These are phyloP conservation scores for Fonsecaea erecta DNA, from an alignment of 2,329 filamentous ascomycete genomes.

Conservation along the genomic window DNA sequence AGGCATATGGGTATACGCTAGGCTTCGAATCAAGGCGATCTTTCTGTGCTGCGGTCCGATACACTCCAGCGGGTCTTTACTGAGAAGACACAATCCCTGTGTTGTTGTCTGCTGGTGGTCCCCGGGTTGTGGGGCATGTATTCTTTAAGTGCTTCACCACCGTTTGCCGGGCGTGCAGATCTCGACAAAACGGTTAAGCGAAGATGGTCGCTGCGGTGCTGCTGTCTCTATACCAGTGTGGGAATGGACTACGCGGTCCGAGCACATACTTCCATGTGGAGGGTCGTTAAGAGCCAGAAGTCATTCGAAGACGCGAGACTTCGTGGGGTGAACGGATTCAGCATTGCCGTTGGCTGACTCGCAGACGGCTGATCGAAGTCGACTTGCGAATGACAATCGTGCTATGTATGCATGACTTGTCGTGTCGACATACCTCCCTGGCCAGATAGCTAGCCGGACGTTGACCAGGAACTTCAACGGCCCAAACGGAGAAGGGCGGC, in stretches of 20 bases:
- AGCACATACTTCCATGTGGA: too few species aligned
- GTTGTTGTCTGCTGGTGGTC: neutral
- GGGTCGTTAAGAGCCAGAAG: neutral
- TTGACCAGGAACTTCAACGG: neutral
- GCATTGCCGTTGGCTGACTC: neutral
- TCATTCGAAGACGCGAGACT: neutral
- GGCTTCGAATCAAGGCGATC: neutral
- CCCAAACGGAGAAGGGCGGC: neutral
- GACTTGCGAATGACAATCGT: neutral
- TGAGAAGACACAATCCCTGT: neutral
- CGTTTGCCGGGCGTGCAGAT: neutral
- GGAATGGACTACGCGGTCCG: too few species aligned
- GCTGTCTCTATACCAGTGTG: neutral
- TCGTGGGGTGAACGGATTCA: neutral
- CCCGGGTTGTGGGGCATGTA: neutral
- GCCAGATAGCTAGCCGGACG: too few species aligned
- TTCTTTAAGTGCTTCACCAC: neutral
- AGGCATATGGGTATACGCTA: neutral
- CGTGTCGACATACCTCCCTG: too few species aligned
- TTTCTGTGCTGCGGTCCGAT: neutral
- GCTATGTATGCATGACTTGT: too few species aligned
- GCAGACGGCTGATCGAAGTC: neutral
- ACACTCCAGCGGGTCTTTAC: neutral
- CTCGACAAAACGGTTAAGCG: neutral
- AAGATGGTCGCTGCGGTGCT: neutral